Percentiles rank a stretch among this genome's conserved stretches.
Evolutionary conservation across 164 flowering plant genomes (phyloP).

Genomic region (Magnolia sinica): DNA sequence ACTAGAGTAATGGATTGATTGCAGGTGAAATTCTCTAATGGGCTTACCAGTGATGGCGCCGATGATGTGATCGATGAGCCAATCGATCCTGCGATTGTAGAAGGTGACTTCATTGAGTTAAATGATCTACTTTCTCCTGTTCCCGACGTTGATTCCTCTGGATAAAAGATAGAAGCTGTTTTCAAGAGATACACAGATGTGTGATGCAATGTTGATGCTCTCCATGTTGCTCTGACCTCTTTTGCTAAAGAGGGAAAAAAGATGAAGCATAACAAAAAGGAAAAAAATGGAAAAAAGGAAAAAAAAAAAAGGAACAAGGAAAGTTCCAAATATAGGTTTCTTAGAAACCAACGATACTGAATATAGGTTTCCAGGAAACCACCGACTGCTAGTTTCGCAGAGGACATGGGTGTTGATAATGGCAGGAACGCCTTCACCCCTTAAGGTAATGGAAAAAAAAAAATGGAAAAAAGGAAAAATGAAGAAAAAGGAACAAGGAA

Average conservation of each 20-base stretch:
- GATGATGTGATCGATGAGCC: slow-evolving; percentile 2
- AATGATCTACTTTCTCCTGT: slow-evolving; percentile 4
- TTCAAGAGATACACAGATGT: not conserved
- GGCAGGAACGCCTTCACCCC: not conserved
- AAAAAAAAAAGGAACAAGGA: not conserved
- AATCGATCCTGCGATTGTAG: slow-evolving; percentile 3
- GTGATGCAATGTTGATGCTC: not conserved
- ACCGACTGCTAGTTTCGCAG: not conserved
- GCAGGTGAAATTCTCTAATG: slow-evolving; percentile 16
- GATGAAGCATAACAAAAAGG: not conserved
- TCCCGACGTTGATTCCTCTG: not conserved
- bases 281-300: not conserved
- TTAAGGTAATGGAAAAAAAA: not conserved
- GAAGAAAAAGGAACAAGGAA: not conserved
- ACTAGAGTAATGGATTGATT: not conserved
- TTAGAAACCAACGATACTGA: not conserved
- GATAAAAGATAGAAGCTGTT: not conserved
- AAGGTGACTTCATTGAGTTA: slow-evolving; percentile 22
- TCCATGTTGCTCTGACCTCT: not conserved
- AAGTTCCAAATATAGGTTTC: not conserved
- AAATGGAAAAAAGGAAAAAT: too few species aligned
- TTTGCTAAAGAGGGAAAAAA: not conserved
- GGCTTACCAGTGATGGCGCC: not conserved
- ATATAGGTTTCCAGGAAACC: not conserved
- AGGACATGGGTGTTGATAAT: not conserved